Percentiles rank a stretch among this genome's conserved stretches.
phyloP scores from a whole-genome alignment of 164 flowering plant genomes.

The Macadamia tetraphylla region DNA sequence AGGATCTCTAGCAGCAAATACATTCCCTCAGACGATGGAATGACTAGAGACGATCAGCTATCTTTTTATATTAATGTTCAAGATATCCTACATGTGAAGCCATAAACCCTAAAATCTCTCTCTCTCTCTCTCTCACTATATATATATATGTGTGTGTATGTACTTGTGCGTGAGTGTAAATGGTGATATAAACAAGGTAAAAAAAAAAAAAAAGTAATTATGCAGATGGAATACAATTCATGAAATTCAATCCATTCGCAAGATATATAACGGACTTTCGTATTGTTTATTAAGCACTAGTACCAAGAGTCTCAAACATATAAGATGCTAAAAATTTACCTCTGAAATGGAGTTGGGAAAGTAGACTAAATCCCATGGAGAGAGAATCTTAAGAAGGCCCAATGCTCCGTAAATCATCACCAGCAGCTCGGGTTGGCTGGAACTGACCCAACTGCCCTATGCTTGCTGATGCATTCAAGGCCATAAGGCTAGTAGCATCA shows the following conservation, averaged over 20 bases:
- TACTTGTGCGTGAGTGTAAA: too few relatives aligned
- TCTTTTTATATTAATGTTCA: too few relatives aligned
- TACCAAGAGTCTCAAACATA: too few relatives aligned
- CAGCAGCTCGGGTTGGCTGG: constrained; percentile 53
- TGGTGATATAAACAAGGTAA: too few relatives aligned
- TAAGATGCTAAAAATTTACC: not conserved
- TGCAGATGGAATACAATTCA: too few relatives aligned
- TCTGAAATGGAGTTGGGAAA: not conserved
- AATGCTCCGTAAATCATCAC: constrained; percentile 48
- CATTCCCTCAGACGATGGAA: too few relatives aligned
- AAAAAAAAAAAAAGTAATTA: too few relatives aligned
- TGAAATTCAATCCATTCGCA: not conserved
- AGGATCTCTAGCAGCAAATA: too few relatives aligned
- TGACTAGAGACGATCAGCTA: too few relatives aligned
- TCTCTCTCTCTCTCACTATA: not conserved
- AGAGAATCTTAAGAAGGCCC: constrained; percentile 45
- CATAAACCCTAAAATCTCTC: not conserved
- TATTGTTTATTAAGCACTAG: too few relatives aligned
- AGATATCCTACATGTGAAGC: too few relatives aligned
- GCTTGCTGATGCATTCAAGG: constrained; percentile 49
- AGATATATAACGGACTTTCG: too few relatives aligned
- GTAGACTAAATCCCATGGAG: not conserved
- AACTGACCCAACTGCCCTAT: constrained; percentile 58
- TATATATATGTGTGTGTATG: not conserved
- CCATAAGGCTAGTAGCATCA: constrained; percentile 42